Percentiles rank a stretch among this genome's conserved stretches.
Evolutionary conservation across 495 filamentous ascomycete genomes (phyloP).

Genomic region (Lophium mytilinum): DNA sequence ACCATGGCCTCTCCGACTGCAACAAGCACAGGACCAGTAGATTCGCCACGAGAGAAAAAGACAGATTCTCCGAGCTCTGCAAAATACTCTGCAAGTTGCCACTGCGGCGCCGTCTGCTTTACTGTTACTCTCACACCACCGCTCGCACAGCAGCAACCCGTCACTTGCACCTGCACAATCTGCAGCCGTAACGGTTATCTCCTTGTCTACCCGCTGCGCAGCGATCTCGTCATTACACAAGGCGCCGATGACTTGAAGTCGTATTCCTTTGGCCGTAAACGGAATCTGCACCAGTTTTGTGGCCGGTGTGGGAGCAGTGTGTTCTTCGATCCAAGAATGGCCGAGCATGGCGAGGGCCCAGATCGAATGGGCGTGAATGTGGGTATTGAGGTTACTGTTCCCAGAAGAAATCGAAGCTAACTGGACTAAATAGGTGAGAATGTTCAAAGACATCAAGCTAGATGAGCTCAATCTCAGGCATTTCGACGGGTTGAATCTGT

Average conservation of each 20-base stretch:
- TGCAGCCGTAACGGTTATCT: constrained; percentile 39
- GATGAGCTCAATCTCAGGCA: constrained; percentile 18
- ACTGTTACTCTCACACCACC: constrained; percentile 28
- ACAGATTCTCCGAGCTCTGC: neutral
- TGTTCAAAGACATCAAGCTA: constrained; percentile 30
- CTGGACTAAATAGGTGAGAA: constrained; percentile 16
- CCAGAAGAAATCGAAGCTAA: neutral
- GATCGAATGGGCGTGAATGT: constrained; percentile 24
- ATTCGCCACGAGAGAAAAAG: too few relatives aligned
- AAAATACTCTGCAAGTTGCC: constrained; percentile 25
- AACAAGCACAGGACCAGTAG: too few relatives aligned
- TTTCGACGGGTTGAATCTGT: constrained; percentile 19
- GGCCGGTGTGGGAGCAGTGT: constrained; percentile 13
- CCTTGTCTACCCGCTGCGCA: constrained; percentile 30
- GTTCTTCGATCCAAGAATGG: constrained; percentile 15
- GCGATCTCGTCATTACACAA: constrained; percentile 26
- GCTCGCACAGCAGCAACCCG: constrained; percentile 25
- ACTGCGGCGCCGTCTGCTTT: constrained; percentile 29
- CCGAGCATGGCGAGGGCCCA: constrained; percentile 2
- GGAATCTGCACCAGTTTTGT: constrained; percentile 14
- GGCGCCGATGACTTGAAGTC: constrained; percentile 13
- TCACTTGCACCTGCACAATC: constrained; percentile 38
- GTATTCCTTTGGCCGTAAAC: constrained; percentile 14
- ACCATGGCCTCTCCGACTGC: too few relatives aligned
- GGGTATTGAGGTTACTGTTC: neutral